Base-by-base conservation (phyloP, 768 basidiomycete species). In the Tylopilus felleus region DNA sequence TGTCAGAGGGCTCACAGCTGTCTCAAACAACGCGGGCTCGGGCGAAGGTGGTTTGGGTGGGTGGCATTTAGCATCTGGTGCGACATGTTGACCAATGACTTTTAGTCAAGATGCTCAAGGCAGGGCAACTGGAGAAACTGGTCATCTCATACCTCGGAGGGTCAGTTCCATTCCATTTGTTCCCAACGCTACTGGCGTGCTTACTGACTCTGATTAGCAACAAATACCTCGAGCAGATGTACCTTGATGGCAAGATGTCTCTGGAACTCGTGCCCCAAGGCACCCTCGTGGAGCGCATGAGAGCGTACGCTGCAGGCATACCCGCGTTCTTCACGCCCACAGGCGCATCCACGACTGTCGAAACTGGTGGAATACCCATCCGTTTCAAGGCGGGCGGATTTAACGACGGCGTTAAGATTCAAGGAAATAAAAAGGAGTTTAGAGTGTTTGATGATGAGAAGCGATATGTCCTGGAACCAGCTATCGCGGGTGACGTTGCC, bases 181-280 rank as follows among this genome's bases (percentile, higher is more conserved):
- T 3, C 38, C n/a, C 4, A 10, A 38, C n/a, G 55, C 17, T 9
- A 13, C 25, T 14, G 25, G 45, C 17, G 21, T 38, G n/a, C 10
- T 5, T 28, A 22, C 12, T 50, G 22, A 35, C 36, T 29, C 23
- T 56, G 21, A 28, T 38, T 63, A 90, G 88, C 47, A 93, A 92
- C 74, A 92, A 93, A 73, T 79, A 81, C 56, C 92, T 94, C 53
- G 90, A 93, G 71, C 69, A 77, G 16, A 75, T 86, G 55, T 96
- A 91, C 71, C 79, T 94, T 40, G 77, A 79, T 33, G 93, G 93
- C 47, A 72, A 85, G 59, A 87, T 96, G 59, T 86, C 86, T 9
- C 73, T 93, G 19, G 93, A 95, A 66, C 84, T 95, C 21, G 88
- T 90, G 17, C 93, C 92, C 2, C 93, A 94, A 70, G 93, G 93